Percentiles rank a stretch among this genome's conserved stretches.
phyloP scores from a whole-genome alignment of 73 alveolate genomes.

The Breviolum minutum region DNA sequence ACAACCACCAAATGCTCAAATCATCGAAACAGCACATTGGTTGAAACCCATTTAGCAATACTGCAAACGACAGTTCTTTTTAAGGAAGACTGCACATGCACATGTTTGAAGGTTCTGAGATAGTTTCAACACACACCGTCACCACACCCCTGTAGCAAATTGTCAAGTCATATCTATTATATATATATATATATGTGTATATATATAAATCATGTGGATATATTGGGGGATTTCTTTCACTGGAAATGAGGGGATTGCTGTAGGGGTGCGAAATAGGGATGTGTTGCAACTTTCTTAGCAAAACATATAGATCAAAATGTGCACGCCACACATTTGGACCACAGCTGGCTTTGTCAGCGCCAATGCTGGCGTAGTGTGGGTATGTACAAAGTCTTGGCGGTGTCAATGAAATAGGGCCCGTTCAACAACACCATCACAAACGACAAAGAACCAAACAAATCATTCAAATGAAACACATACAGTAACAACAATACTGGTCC shows the following conservation, averaged over 20 bases:
- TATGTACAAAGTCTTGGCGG: conserved; percentile 25
- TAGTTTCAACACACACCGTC: too few species aligned
- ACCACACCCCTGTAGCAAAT: too few species aligned
- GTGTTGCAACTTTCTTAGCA: not conserved
- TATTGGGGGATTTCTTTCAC: too few species aligned
- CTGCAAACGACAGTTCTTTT: not conserved
- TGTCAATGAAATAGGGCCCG: not conserved
- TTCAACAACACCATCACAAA: not conserved
- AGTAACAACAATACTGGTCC: not conserved
- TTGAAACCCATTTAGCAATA: not conserved
- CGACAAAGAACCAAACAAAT: too few species aligned
- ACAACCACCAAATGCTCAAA: not conserved
- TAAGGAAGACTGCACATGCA: not conserved
- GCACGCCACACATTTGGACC: not conserved
- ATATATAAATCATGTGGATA: too few species aligned
- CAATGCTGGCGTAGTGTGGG: not conserved
- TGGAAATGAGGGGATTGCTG: too few species aligned
- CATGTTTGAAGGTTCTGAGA: too few species aligned
- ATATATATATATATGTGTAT: too few species aligned
- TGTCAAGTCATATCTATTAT: too few species aligned
- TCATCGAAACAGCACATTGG: not conserved
- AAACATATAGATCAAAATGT: not conserved
- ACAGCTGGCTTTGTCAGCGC: conserved; percentile 43
- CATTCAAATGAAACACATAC: too few species aligned
- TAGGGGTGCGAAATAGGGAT: not conserved